Percentiles rank a stretch among this genome's conserved stretches.
Evolutionary conservation across 208 protist genomes (phyloP).

Genomic region (Trypanosoma caninum): DNA sequence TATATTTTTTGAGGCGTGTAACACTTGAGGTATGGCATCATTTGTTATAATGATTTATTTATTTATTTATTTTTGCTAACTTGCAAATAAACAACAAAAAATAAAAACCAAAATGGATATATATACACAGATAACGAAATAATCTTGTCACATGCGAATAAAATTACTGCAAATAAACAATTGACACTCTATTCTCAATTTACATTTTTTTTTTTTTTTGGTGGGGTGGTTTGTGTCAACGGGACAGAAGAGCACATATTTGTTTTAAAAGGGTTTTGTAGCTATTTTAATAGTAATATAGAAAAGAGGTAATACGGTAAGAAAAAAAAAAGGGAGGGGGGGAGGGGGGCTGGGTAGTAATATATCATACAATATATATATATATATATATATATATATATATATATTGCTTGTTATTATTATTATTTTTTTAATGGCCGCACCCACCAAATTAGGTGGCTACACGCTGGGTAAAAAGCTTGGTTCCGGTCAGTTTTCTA

Average conservation of each 20-base stretch:
- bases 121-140: conserved; percentile 11
- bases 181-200: too few relatives aligned
- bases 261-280: neutral
- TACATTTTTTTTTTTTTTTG: too few relatives aligned
- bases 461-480: conserved; percentile 44
- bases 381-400: too few relatives aligned
- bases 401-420: too few relatives aligned
- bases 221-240: too few relatives aligned
- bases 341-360: neutral
- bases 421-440: neutral
- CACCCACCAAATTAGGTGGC: conserved; percentile 30
- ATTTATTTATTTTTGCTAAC: conserved; percentile 14
- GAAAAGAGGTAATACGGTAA: neutral
- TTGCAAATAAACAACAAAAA: conserved; percentile 13
- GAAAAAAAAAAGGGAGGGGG: neutral
- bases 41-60: conserved; percentile 9
- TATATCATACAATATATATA: too few relatives aligned
- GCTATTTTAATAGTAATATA: neutral
- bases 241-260: neutral
- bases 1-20: neutral
- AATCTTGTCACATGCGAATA: too few relatives aligned
- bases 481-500: conserved; percentile 43
- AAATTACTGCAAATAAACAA: too few relatives aligned
- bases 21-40: conserved; percentile 13
- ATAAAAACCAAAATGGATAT: conserved; percentile 7